phyloP scores from a whole-genome alignment of 495 filamentous ascomycete species.

The Thermothielavioides terrestris region DNA sequence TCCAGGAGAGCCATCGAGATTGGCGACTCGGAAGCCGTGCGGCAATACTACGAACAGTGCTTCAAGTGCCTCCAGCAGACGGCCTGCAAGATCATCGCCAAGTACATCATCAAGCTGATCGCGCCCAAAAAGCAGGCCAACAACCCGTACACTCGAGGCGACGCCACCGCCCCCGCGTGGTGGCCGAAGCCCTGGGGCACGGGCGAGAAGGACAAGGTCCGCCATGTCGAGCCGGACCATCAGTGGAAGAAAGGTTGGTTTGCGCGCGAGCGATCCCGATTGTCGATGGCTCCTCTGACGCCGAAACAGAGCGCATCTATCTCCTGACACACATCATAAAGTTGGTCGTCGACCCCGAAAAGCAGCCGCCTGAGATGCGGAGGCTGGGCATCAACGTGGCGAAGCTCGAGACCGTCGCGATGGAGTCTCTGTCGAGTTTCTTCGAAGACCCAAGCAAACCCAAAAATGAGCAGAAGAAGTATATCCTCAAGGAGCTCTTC shows the following conservation, averaged over 20 bases:
- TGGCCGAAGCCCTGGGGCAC: conserved; percentile 59
- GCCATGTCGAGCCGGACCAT: conserved; percentile 83
- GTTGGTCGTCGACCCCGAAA: conserved; percentile 42
- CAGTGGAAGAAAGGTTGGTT: conserved; percentile 60
- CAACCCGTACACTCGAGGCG: conserved; percentile 69
- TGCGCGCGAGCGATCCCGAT: too few species aligned
- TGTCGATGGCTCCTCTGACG: too few species aligned
- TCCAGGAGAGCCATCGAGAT: conserved; percentile 41
- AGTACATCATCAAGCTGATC: conserved; percentile 73
- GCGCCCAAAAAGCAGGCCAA: conserved; percentile 80
- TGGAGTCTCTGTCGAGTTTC: conserved; percentile 37
- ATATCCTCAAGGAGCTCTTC: conserved; percentile 56
- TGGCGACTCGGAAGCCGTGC: conserved; percentile 47
- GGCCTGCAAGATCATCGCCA: conserved; percentile 63
- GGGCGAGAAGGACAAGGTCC: conserved; percentile 28
- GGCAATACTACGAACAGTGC: conserved; percentile 53
- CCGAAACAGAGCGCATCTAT: conserved; percentile 46
- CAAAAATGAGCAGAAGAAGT: conserved; percentile 34
- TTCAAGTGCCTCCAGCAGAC: conserved; percentile 66
- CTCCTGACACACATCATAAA: conserved; percentile 57
- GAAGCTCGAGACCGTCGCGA: conserved; percentile 39
- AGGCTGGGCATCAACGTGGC: conserved; percentile 33
- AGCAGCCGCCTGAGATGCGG: conserved; percentile 31
- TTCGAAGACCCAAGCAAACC: conserved; percentile 37
- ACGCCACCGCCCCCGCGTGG: conserved; percentile 64